These are phyloP conservation scores for Chrysoporthe puriensis DNA, from an alignment of 2,329 filamentous ascomycete species.

Conservation along the genomic window DNA sequence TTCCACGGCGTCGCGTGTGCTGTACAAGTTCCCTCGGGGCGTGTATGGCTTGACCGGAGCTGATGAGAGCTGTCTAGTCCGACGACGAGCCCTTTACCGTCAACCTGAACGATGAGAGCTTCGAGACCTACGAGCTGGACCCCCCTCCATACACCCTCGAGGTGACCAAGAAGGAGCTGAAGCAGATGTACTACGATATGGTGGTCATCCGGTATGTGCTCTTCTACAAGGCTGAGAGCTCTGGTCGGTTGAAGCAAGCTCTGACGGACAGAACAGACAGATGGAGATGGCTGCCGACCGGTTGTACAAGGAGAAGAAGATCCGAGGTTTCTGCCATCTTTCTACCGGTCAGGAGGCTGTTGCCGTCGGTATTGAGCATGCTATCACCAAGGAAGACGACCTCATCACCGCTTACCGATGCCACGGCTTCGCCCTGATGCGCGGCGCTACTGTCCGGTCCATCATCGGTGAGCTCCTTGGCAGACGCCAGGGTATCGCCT, in stretches of 20 bases:
- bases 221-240: conserved; percentile 3
- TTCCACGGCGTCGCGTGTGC: neutral
- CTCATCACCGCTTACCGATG: conserved; percentile 98
- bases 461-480: conserved; percentile 97
- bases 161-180: conserved; percentile 96
- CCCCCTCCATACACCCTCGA: conserved; percentile 90
- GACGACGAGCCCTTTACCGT: conserved; percentile 93
- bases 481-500: conserved; percentile 93
- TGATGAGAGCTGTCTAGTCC: conserved; percentile 59
- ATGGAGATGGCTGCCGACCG: conserved; percentile 99
- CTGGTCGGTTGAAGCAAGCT: neutral
- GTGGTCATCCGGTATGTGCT: conserved; percentile 79
- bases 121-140: conserved; percentile 99
- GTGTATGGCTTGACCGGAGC: conserved; percentile 3
- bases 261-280: conserved; percentile 63
- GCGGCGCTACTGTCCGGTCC: conserved; percentile 84
- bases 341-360: conserved; percentile 98
- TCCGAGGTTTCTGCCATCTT: conserved; percentile 98
- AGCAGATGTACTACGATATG: conserved; percentile 99
- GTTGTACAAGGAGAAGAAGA: conserved; percentile 99
- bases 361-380: conserved; percentile 94
- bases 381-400: conserved; percentile 88
- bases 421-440: conserved; percentile 98
- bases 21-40: neutral
- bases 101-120: conserved; percentile 95